Evolutionary conservation across 1,284 basidiomycete genomes (phyloP).

Genomic region (Grifola frondosa): DNA sequence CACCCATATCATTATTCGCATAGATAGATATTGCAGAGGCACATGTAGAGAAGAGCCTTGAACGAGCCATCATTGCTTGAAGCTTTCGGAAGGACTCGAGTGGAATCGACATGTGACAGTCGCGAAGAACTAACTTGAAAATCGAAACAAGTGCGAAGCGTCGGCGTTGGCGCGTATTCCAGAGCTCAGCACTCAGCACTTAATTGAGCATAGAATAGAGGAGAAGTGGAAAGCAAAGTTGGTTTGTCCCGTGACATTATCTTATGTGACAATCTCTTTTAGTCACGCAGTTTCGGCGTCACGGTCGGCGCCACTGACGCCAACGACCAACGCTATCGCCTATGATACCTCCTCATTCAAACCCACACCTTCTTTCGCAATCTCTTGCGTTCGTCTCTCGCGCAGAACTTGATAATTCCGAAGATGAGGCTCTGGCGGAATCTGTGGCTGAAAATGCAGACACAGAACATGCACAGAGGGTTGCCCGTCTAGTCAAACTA

Average conservation of each 20-base stretch:
- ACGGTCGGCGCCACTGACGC: no score
- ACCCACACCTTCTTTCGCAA: conserved; percentile 18
- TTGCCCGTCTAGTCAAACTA: conserved; percentile 26
- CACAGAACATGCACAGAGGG: conserved; percentile 16
- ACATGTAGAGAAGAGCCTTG: no score
- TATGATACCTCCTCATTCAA: conserved; percentile 24
- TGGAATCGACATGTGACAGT: no score
- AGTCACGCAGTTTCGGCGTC: not conserved
- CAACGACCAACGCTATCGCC: not conserved
- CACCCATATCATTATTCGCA: no score
- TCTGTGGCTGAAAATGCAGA: conserved; percentile 4
- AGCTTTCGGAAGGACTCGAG: no score
- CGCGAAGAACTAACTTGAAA: no score
- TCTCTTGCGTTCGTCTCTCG: conserved; percentile 22
- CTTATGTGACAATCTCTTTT: not conserved
- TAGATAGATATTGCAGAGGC: no score
- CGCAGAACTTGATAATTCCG: conserved; percentile 18
- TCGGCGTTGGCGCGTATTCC: no score
- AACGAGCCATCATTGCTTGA: no score
- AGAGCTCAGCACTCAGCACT: no score
- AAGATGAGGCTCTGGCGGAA: conserved; percentile 12
- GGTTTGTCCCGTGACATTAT: not conserved
- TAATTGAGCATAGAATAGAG: no score
- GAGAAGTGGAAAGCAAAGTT: not conserved
- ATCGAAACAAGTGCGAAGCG: no score